Conservation (phyloP, 805 yeast species). For the Monosporozyma solicola region DNA sequence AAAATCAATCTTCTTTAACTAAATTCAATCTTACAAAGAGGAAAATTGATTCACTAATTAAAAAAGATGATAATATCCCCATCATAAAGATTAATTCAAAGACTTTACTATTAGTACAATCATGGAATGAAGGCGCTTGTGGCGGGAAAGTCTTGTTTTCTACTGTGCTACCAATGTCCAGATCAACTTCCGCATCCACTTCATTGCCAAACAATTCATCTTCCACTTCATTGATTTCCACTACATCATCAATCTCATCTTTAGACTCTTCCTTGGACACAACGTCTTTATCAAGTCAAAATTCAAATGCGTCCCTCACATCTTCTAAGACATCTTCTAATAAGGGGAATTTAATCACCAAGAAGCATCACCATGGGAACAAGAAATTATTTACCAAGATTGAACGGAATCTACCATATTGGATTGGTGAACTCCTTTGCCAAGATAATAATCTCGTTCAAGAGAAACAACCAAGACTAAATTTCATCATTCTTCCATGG, state of each 20-base stretch:
- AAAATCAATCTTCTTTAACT: constrained; percentile 18
- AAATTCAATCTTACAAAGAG: constrained; percentile 15
- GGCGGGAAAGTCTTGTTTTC: constrained; percentile 28
- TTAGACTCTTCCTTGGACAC: background rate
- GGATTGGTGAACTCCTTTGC: constrained; percentile 51
- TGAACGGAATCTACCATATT: constrained; percentile 46
- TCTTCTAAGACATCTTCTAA: background rate
- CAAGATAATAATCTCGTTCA: constrained; percentile 34
- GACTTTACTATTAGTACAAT: constrained; percentile 20
- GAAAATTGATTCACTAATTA: constrained; percentile 20
- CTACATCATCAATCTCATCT: background rate
- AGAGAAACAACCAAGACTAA: constrained; percentile 45
- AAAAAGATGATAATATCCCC: constrained; percentile 20
- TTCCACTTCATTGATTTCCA: background rate
- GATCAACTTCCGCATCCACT: background rate
- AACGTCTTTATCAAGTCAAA: background rate
- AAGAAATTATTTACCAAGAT: constrained; percentile 28
- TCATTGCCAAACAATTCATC: background rate
- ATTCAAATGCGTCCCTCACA: background rate
- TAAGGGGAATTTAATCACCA: background rate
- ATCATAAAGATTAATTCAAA: constrained; percentile 21
- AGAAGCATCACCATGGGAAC: constrained; percentile 4
- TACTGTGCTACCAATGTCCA: constrained; percentile 23
- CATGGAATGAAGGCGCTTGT: constrained; percentile 25
- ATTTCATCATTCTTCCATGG: constrained; percentile 41